Base-by-base conservation (phyloP, 495 filamentous ascomycete genomes). In the Glutinoglossum americanum region DNA sequence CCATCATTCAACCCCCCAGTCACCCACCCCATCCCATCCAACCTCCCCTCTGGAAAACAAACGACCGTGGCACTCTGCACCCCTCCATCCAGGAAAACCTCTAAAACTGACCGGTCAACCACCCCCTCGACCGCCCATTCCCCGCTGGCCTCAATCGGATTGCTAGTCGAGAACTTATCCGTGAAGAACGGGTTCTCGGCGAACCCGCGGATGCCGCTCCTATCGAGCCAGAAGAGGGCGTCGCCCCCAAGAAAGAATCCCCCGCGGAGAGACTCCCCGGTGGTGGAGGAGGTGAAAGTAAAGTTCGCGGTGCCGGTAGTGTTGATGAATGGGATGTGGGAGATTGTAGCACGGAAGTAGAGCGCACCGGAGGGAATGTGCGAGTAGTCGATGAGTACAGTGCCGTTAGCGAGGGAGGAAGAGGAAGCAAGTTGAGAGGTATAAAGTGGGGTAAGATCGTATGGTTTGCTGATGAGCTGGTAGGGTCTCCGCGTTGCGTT, bases 41-140 rank as follows among this genome's bases (percentile, higher is more conserved):
- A 62, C 23, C 63, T 64, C 32, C 66, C 63, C 21, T 65, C 59
- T 3, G 74, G 66, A 60, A 70, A 77, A 61, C 77, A 77, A 0
- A 64, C 66, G 54, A 68, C 67, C 26, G 72, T 77, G 3, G 65
- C 73, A 54, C 60, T 67, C 56, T 69, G 66, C 51, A 68, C 61
- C 9, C 74, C 75, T 13, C 65, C 64, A 54, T 72, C 69, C 8
- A 76, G 48, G 60, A 75, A 77, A 3, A 76, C 69, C 60, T 79
- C 74, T 15, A 76, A 64, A 51, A 77, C 71, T n/a, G 66, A 70
- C 9, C 74, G 64, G 55, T 79, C 76, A 19, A 77, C 67, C 1
- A 79, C 68, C 0, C 68, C 74, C 27, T 66, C 62, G 26, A 75
- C 56, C 6, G 60, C 55, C 55, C 69, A 71, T 0, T 56, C 62